phyloP scores from a whole-genome alignment of 2,329 filamentous ascomycete genomes.

The Stagonosporopsis rhizophila region DNA sequence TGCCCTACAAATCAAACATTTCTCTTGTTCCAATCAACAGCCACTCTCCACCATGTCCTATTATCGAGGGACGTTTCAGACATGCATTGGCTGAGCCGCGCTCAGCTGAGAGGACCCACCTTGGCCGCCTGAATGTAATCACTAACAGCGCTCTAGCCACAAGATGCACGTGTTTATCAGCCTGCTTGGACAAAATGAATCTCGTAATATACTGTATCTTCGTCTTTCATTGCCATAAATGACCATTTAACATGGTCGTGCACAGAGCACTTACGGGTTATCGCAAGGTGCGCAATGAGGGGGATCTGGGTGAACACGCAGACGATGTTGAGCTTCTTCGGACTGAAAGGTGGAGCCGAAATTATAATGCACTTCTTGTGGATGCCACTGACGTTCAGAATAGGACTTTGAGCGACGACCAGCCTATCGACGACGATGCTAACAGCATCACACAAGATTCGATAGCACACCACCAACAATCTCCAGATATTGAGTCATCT shows the following conservation, averaged over 20 bases:
- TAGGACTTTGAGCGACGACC: neutral
- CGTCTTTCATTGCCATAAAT: neutral
- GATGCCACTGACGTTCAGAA: neutral
- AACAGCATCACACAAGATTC: neutral
- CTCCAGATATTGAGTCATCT: neutral
- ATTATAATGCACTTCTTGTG: neutral
- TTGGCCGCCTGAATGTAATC: neutral
- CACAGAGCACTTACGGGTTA: constrained; percentile 1
- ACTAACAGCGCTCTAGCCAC: neutral
- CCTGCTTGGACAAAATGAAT: neutral
- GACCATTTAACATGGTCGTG: neutral
- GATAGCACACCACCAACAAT: neutral
- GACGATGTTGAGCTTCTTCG: constrained; percentile 5
- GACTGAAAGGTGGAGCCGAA: neutral
- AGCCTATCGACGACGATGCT: neutral
- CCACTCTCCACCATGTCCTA: neutral
- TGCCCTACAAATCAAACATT: neutral
- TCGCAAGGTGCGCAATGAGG: neutral
- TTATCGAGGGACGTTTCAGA: neutral
- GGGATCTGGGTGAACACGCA: neutral
- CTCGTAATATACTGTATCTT: neutral
- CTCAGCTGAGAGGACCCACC: neutral
- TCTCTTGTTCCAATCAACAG: neutral
- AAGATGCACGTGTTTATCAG: neutral
- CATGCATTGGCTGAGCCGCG: neutral